Percentiles rank a stretch among this genome's conserved stretches.
Conservation (phyloP, 2,329 filamentous ascomycete species). For the Talaromyces sp. region DNA sequence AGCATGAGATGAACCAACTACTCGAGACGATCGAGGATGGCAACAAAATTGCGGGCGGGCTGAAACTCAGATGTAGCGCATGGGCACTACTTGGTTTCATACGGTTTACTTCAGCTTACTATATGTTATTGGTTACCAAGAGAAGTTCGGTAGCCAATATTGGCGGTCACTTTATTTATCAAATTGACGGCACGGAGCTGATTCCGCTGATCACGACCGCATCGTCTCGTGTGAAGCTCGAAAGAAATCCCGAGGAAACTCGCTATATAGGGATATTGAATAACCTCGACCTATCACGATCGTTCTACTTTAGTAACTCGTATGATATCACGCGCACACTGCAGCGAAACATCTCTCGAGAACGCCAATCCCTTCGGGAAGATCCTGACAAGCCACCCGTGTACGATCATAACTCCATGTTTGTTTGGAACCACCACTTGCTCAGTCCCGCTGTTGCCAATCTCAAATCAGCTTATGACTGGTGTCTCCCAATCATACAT, state of each 20-base stretch:
- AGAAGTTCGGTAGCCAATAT: slow-evolving; percentile 94
- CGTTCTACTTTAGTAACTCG: slow-evolving; percentile 98
- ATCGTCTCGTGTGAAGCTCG: slow-evolving; percentile 65
- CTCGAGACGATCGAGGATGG: slow-evolving; percentile 92
- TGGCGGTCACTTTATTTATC: slow-evolving; percentile 92
- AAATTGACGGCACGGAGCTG: slow-evolving; percentile 89
- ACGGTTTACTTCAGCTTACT: slow-evolving; percentile 90
- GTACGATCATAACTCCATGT: slow-evolving; percentile 91
- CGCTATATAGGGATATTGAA: slow-evolving; percentile 84
- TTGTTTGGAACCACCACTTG: slow-evolving; percentile 94
- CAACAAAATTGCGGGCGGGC: slow-evolving; percentile 82
- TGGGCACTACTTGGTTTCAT: slow-evolving; percentile 97
- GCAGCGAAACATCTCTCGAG: slow-evolving; percentile 83
- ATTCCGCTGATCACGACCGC: slow-evolving; percentile 75
- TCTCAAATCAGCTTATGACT: slow-evolving; percentile 81
- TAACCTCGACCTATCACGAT: slow-evolving; percentile 83
- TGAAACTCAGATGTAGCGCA: slow-evolving; percentile 82
- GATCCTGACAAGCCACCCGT: slow-evolving; percentile 61
- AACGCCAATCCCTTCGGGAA: slow-evolving; percentile 66
- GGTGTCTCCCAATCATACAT: slow-evolving; percentile 93
- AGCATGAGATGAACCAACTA: slow-evolving; percentile 88
- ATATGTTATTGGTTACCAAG: slow-evolving; percentile 96
- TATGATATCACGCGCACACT: slow-evolving; percentile 92
- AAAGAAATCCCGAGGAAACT: slow-evolving; percentile 82
- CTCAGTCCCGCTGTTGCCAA: slow-evolving; percentile 67